Evolutionary conservation across 352 stramenopile genomes (phyloP).

Genomic region (Pythium monospermum): DNA sequence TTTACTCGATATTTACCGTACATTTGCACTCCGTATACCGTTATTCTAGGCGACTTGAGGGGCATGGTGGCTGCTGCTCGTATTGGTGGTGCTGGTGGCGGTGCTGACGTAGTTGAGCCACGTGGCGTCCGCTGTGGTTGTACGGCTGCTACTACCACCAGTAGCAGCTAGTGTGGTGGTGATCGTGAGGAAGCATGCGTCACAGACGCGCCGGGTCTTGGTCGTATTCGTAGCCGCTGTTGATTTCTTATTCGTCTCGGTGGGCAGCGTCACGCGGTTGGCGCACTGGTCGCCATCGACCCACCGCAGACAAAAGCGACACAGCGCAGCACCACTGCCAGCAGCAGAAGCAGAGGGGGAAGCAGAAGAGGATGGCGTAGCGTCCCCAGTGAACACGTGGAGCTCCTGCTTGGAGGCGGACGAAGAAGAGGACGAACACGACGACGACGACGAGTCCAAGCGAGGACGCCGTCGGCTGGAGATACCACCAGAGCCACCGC

Average conservation of each 20-base stretch:
- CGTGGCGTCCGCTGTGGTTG: too few relatives aligned
- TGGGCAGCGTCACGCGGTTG: conserved; percentile 1
- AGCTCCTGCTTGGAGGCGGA: background rate
- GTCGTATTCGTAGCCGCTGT: background rate
- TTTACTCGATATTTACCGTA: too few relatives aligned
- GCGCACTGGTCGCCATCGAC: background rate
- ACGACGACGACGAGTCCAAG: conserved; percentile 1
- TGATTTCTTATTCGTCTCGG: background rate
- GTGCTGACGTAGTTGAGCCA: too few relatives aligned
- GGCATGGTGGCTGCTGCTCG: too few relatives aligned
- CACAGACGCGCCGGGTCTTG: conserved; percentile 1
- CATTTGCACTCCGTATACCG: too few relatives aligned
- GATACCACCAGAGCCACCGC: background rate
- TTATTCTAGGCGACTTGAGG: too few relatives aligned
- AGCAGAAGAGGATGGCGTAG: too few relatives aligned
- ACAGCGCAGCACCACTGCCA: background rate
- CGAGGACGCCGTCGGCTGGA: conserved; percentile 1
- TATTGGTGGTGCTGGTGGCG: too few relatives aligned
- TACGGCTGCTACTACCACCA: background rate
- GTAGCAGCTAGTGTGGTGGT: background rate
- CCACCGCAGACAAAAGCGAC: conserved; percentile 4
- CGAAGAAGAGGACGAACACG: conserved; percentile 2
- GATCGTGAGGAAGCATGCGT: conserved; percentile 2
- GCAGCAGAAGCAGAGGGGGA: too few relatives aligned
- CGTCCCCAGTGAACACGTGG: background rate